Evolutionary conservation across 2,329 filamentous ascomycete genomes (phyloP), one percentile per base, ranked within the genome.

Genomic region (Davidsoniella australis): DNA sequence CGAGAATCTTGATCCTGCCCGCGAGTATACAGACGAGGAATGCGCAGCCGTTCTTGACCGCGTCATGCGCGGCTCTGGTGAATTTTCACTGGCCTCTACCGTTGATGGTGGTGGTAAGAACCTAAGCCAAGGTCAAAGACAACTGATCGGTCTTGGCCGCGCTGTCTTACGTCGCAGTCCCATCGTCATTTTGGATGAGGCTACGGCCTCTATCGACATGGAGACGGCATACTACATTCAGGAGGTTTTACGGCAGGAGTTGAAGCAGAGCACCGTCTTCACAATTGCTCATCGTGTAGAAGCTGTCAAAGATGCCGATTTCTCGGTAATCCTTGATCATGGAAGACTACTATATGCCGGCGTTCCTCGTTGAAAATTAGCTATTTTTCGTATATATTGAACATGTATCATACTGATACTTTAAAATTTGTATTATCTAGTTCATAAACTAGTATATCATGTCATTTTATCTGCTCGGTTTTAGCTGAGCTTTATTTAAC

Each of bases 1-100:
- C 20, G 71, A 77, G 58, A 78, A 87, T 58, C 70, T 88, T 18
- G 83, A 88, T 55, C 79, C 83, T 0, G 68, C 82, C 48, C 66
- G 66, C 5, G 74, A 80, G 53, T 69, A 70, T 50, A 68, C 75
- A 14, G 68, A 76, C 42, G 59, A 58, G 2, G 72, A 71, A 50
- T 73, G 72, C 57, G 61, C 61, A 4, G 62, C 63, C 5, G 69
- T 73, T 1, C 66, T 87, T 2, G 66, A 66, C 12, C 73, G 77
- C 7, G 80, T 82, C 0, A 57, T 61, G 0, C 45, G 46, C 17
- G 50, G 45, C 2, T 33, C 41, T 10, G 45, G 47, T 33, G 61
- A 59, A 45, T 72, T 75, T 60, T 60, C 60, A 2, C 63, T 78
- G 0, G 58, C 66, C 23, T 71, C 70, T n/a, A 64, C 62, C 5